Base-by-base conservation (phyloP, 257 asterid genomes). In the Anisodus acutangulus region DNA sequence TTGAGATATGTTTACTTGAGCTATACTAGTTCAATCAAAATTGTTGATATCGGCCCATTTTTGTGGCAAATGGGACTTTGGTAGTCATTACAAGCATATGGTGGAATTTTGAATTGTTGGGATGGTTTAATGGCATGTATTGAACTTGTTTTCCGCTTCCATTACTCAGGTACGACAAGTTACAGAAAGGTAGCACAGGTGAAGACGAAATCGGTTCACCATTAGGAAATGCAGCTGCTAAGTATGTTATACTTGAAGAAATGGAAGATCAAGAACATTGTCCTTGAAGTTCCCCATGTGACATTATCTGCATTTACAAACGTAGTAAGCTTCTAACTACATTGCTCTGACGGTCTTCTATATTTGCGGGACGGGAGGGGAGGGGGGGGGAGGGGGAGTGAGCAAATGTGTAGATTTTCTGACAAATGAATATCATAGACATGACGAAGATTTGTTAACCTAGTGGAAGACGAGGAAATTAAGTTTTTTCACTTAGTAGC, bases 191-290 rank as follows among this genome's bases (percentile, higher is more conserved):
- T 11, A 92, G 88, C 83, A 70, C 76, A 41, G 71, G 88, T 53
- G 89, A 68, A 76, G 91, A 84, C 51, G 90, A 82, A 66, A 63
- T 43, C 53, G 88, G 79, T 11, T 74, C 92, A 13, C 69, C 88
- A 6, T 69, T 79, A 8, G 89, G 79, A 37, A 86, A 78, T 84
- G 80, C 88, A 37, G 64, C 91, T 71, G 87, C 97, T 11, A 93
- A 91, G 86, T 95, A 95, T 84, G 97, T 91, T 85, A 92, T 95
- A 39, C 97, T 95, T 35, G 98, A 92, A 68, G 98, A 95, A 89
- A 87, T 88, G 90, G 98, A 92, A 16, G 97, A 92, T 70, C 92
- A 91, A 86, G 97, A 90, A 60, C 92, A 90, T 3, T 82, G 51
- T 58, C 88, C 91, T 62, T 91, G 84, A 86, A 82, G 84, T 78